phyloP scores from a whole-genome alignment of 169 alveolate genomes.

The Plasmodium ovale region DNA sequence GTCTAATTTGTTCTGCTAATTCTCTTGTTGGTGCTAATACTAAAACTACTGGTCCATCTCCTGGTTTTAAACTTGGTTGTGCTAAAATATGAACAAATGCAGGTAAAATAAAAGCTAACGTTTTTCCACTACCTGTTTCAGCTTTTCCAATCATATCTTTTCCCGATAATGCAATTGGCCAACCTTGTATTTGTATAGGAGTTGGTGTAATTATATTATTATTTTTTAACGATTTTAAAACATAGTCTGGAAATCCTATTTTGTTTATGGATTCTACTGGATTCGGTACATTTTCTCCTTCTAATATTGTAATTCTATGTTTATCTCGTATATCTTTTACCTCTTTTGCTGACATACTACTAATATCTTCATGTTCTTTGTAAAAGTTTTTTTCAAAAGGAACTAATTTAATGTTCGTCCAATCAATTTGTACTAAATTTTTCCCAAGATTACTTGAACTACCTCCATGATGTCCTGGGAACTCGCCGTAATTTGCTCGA shows the following conservation, averaged over 20 bases:
- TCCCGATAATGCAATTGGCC: slow-evolving; percentile 97
- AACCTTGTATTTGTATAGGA: slow-evolving; percentile 96
- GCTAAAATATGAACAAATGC: slow-evolving; percentile 95
- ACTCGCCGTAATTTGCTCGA: slow-evolving; percentile 43
- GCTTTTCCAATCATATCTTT: slow-evolving; percentile 98
- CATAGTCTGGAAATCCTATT: slow-evolving; percentile 94
- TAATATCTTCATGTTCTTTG: slow-evolving; percentile 92
- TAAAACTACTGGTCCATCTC: slow-evolving; percentile 98
- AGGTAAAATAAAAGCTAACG: slow-evolving; percentile 97
- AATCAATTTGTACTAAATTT: slow-evolving; percentile 87
- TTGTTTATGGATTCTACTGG: slow-evolving; percentile 93
- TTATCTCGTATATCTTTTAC: slow-evolving; percentile 90
- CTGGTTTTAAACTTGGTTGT: slow-evolving; percentile 90
- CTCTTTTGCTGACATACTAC: slow-evolving; percentile 86
- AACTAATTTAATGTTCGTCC: slow-evolving; percentile 88
- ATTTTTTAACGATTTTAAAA: slow-evolving; percentile 88
- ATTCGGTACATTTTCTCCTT: slow-evolving; percentile 92
- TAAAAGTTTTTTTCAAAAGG: slow-evolving; percentile 95
- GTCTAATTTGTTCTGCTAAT: slow-evolving; percentile 96
- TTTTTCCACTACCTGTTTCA: slow-evolving; percentile 99
- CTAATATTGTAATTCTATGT: slow-evolving; percentile 89
- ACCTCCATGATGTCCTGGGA: slow-evolving; percentile 8
- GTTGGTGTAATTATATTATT: slow-evolving; percentile 94
- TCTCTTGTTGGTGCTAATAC: slow-evolving; percentile 99
- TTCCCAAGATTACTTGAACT: slow-evolving; percentile 83